phyloP scores from a whole-genome alignment of 2,329 filamentous ascomycete genomes.

The Aspergillus caelatus region DNA sequence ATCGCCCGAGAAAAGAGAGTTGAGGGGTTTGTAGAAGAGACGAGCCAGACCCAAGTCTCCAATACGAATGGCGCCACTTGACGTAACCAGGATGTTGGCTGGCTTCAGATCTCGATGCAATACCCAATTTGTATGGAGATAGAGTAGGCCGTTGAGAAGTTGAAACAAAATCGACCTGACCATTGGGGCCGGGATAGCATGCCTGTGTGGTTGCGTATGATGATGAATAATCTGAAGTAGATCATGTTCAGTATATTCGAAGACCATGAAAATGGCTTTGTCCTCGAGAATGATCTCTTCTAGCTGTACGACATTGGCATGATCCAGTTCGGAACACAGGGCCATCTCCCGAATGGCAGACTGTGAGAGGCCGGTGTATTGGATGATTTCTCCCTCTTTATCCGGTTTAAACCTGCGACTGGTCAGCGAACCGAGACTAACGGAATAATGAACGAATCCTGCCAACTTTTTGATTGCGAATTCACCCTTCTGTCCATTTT shows the following conservation, averaged over 20 bases:
- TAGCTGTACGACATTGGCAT: constrained; percentile 86
- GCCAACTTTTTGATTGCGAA: constrained; percentile 96
- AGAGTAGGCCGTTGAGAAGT: constrained; percentile 89
- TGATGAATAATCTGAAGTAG: constrained; percentile 97
- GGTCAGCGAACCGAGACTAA: constrained; percentile 17
- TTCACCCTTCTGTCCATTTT: constrained; percentile 73
- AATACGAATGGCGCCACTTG: constrained; percentile 85
- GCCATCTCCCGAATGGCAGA: constrained; percentile 98
- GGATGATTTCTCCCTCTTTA: constrained; percentile 91
- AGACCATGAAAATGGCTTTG: constrained; percentile 99
- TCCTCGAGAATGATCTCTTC: constrained; percentile 97
- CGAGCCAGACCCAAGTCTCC: constrained; percentile 91
- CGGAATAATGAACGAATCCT: background rate
- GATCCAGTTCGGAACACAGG: constrained; percentile 85
- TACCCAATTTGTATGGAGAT: constrained; percentile 95
- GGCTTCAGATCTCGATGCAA: constrained; percentile 96
- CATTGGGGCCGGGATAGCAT: constrained; percentile 83
- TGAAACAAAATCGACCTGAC: constrained; percentile 96
- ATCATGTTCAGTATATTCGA: constrained; percentile 98
- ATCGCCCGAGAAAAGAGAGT: constrained; percentile 88
- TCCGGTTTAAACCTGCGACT: constrained; percentile 79
- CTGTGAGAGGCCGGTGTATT: constrained; percentile 97
- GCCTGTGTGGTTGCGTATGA: constrained; percentile 84
- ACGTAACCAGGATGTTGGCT: constrained; percentile 98
- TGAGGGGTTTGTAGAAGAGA: constrained; percentile 89